A percentile compares a stretch with the other conserved stretches of the same genome.
Conservation (phyloP, 306 rosid genomes). For the Pyrus pyrifolia region DNA sequence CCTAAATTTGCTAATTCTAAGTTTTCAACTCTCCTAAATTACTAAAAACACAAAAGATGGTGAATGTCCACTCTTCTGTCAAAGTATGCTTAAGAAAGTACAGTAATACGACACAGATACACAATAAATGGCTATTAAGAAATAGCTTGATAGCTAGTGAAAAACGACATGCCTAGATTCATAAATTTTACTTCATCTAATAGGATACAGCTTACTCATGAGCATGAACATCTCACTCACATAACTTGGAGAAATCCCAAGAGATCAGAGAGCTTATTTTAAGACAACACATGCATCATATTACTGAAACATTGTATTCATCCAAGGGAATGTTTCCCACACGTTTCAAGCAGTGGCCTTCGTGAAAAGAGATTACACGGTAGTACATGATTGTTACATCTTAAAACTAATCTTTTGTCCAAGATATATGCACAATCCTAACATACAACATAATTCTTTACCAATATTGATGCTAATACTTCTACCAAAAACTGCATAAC, state of each 20-base stretch:
- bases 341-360: too few species aligned
- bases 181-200: background rate
- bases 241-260: background rate
- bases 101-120: background rate
- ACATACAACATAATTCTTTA: background rate
- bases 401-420: background rate
- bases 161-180: background rate
- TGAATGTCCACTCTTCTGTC: background rate
- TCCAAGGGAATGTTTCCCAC: too few species aligned
- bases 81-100: background rate
- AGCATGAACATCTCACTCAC: background rate
- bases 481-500: too few species aligned
- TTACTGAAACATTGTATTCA: background rate
- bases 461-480: background rate
- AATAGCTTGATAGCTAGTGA: background rate
- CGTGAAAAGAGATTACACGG: background rate
- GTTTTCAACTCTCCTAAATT: background rate
- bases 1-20: background rate
- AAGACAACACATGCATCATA: background rate
- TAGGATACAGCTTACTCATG: background rate
- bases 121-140: background rate
- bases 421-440: background rate
- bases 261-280: background rate
- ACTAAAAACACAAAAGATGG: background rate
- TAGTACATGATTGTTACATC: background rate